These are phyloP conservation scores for Zygoascus flipseniorum DNA, from an alignment of 805 yeast species.

Conservation along the genomic window DNA sequence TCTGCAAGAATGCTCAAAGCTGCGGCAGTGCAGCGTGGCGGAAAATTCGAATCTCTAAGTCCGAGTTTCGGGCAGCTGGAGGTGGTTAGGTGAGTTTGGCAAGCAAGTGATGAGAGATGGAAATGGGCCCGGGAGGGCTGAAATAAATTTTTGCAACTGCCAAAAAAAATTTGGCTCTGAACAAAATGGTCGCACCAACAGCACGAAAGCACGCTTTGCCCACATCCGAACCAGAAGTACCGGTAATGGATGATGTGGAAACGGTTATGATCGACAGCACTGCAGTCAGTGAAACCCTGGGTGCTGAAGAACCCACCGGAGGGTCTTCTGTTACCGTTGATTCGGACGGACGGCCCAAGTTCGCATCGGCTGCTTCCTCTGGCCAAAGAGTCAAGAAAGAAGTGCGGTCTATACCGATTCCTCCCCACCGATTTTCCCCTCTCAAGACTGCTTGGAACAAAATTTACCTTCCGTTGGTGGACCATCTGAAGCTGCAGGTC, in stretches of 20 bases:
- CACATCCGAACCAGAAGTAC: background rate
- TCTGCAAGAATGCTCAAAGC: too few relatives aligned
- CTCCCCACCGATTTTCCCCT: slow-evolving; percentile 97
- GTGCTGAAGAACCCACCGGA: slow-evolving; percentile 15
- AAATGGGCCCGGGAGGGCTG: too few relatives aligned
- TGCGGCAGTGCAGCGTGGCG: too few relatives aligned
- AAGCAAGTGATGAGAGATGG: too few relatives aligned
- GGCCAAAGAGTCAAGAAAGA: slow-evolving; percentile 68
- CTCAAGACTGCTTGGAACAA: slow-evolving; percentile 85
- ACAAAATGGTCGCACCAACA: slow-evolving; percentile 30
- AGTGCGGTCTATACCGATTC: slow-evolving; percentile 82
- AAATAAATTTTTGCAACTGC: background rate
- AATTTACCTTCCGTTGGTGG: slow-evolving; percentile 91
- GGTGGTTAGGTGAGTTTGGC: too few relatives aligned
- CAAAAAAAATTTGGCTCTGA: background rate
- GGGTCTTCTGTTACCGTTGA: slow-evolving; percentile 46
- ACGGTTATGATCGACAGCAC: slow-evolving; percentile 34
- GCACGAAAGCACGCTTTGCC: slow-evolving; percentile 20
- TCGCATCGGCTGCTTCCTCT: slow-evolving; percentile 61
- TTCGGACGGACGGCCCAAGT: slow-evolving; percentile 82
- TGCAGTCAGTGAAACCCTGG: slow-evolving; percentile 7
- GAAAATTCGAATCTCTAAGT: too few relatives aligned
- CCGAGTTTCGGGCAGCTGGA: too few relatives aligned
- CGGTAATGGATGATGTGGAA: slow-evolving; percentile 7
- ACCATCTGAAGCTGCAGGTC: slow-evolving; percentile 88